A percentile compares a stretch with the other conserved stretches of the same genome.
Evolutionary conservation across 441 rosid species (phyloP).

Genomic region (Kokia cookei): DNA sequence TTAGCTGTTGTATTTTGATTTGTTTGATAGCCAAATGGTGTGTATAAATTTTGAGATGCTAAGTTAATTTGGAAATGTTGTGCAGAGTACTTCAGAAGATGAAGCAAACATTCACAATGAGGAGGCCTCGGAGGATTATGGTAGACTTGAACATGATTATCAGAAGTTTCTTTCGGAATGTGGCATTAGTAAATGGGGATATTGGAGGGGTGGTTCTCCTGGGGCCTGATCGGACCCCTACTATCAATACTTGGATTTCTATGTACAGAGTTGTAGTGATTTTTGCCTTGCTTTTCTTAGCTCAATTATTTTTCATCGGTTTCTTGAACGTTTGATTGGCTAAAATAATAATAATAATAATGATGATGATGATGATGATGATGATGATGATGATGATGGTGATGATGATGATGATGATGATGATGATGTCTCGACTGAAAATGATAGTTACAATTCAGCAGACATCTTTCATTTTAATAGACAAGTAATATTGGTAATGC

Average conservation of each 20-base stretch:
- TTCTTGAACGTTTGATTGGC: too few species aligned
- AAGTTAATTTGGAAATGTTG: background rate
- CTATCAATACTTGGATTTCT: too few species aligned
- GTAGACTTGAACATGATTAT: conserved; percentile 4
- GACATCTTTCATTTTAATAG: background rate
- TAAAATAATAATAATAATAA: too few species aligned
- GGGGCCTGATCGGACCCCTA: background rate
- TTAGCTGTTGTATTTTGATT: background rate
- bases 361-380: too few species aligned
- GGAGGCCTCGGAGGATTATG: background rate
- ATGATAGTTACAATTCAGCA: background rate
- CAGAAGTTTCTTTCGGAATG: conserved; percentile 7
- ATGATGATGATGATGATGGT: too few species aligned
- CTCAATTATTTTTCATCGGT: too few species aligned
- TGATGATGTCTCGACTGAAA: background rate
- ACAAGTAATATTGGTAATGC: too few species aligned
- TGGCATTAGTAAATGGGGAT: conserved; percentile 3
- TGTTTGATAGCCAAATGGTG: background rate
- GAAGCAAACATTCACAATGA: background rate
- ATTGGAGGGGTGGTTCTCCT: background rate
- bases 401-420: background rate
- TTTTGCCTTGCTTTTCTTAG: background rate
- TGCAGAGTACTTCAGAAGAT: background rate
- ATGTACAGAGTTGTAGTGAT: background rate
- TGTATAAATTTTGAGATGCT: background rate